phyloP scores from a whole-genome alignment of 192 early-diverging fungal species.

The Entomortierella beljakovae region DNA sequence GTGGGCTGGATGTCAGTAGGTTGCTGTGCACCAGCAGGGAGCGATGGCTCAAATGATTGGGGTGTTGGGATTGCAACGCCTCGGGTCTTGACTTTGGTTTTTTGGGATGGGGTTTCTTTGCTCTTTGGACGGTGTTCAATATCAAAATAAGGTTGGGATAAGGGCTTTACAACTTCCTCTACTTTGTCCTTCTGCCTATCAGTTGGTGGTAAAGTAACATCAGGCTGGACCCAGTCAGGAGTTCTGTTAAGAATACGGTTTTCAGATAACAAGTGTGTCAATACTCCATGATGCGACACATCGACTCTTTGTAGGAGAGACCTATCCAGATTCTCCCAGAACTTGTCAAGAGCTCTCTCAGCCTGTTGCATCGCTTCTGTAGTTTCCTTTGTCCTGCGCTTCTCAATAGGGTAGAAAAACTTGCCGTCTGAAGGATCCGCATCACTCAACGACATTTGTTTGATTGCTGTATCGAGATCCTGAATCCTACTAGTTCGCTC shows the following conservation, averaged over 20 bases:
- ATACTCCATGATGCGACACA: slow-evolving; percentile 5
- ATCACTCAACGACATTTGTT: not conserved
- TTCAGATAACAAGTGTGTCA: slow-evolving; percentile 13
- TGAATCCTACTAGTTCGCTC: slow-evolving; percentile 19
- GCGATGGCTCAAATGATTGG: not conserved
- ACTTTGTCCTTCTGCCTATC: slow-evolving; percentile 7
- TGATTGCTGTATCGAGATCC: slow-evolving; percentile 13
- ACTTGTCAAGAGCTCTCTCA: slow-evolving; percentile 20
- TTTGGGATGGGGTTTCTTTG: slow-evolving; percentile 6
- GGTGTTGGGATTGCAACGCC: slow-evolving; percentile 9
- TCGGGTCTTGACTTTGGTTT: slow-evolving; percentile 44
- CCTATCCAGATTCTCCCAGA: slow-evolving; percentile 31
- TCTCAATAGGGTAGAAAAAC: slow-evolving; percentile 35
- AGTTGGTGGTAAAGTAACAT: slow-evolving; percentile 6
- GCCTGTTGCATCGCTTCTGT: slow-evolving; percentile 32
- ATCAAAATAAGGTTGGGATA: not conserved
- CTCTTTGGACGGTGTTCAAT: slow-evolving; percentile 20
- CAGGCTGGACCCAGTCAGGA: slow-evolving; percentile 40
- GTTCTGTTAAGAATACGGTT: slow-evolving; percentile 27
- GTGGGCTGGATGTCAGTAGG: slow-evolving; percentile 12
- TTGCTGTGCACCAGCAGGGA: not conserved
- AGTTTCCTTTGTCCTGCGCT: slow-evolving; percentile 46
- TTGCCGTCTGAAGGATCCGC: slow-evolving; percentile 28
- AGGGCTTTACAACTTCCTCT: slow-evolving; percentile 5
- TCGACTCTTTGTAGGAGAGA: slow-evolving; percentile 1